phyloP scores from a whole-genome alignment of 208 protist species.

The Leishmania tropica region DNA sequence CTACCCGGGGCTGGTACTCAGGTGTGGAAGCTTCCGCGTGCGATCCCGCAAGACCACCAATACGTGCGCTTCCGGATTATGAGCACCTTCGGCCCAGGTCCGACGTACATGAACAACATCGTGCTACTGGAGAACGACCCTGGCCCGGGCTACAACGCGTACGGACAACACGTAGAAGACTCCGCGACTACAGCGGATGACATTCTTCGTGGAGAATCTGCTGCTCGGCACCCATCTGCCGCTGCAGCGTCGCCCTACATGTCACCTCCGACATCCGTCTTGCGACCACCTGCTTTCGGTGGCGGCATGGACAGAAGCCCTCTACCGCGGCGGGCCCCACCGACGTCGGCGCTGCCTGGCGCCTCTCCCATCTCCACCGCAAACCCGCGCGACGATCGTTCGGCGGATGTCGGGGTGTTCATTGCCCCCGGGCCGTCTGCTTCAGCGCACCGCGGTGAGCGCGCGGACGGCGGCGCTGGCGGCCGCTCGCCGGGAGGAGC shows the following conservation, averaged over 20 bases:
- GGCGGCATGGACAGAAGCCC: slow-evolving; percentile 6
- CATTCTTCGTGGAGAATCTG: neutral
- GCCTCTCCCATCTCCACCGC: neutral
- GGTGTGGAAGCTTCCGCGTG: slow-evolving; percentile 73
- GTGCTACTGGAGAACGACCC: slow-evolving; percentile 78
- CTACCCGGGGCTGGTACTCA: slow-evolving; percentile 81
- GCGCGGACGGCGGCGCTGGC: neutral
- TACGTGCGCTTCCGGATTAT: slow-evolving; percentile 73
- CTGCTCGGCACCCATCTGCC: neutral
- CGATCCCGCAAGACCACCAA: slow-evolving; percentile 63
- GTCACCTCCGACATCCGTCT: neutral
- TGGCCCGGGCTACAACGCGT: slow-evolving; percentile 49
- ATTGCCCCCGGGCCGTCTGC: neutral
- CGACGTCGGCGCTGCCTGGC: neutral
- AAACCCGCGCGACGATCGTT: neutral
- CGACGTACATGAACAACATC: slow-evolving; percentile 88
- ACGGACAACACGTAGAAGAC: neutral
- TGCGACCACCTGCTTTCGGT: neutral
- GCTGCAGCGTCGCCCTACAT: slow-evolving; percentile 9
- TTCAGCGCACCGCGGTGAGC: slow-evolving; percentile 1
- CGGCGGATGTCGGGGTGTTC: neutral
- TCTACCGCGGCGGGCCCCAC: neutral
- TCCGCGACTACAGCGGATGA: neutral
- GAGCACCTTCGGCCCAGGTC: slow-evolving; percentile 73
- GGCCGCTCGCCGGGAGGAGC: slow-evolving; percentile 3